Percentiles rank a stretch among this genome's conserved stretches.
phyloP scores from a whole-genome alignment of 1,284 basidiomycete genomes.

The Cryptococcus jaspeensis region DNA sequence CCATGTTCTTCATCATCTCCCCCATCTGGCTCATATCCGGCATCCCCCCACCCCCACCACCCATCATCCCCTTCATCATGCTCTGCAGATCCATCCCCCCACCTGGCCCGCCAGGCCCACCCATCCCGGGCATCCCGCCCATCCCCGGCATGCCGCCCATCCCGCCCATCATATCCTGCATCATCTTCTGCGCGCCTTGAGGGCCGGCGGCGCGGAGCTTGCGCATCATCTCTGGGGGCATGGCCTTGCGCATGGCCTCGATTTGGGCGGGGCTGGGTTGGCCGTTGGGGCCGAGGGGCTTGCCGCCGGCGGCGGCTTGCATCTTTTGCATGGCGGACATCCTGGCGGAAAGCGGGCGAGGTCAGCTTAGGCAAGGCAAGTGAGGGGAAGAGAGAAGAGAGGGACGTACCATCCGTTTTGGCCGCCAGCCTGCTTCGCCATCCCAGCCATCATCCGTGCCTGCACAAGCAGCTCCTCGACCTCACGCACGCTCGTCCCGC shows the following conservation, averaged over 20 bases:
- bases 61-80: slow-evolving; percentile 52
- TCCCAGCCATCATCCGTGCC: slow-evolving; percentile 95
- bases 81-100: slow-evolving; percentile 64
- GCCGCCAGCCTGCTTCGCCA: slow-evolving; percentile 95
- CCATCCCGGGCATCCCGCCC: slow-evolving; percentile 33
- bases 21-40: slow-evolving; percentile 54
- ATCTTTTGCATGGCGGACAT: slow-evolving; percentile 85
- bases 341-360: slow-evolving; percentile 53
- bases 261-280: slow-evolving; percentile 90
- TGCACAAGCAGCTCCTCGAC: slow-evolving; percentile 95
- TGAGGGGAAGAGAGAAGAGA: not conserved
- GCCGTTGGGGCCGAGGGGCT: slow-evolving; percentile 76
- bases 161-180: slow-evolving; percentile 92
- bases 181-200: slow-evolving; percentile 90
- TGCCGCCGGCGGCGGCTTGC: slow-evolving; percentile 78
- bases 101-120: slow-evolving; percentile 43
- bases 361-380: slow-evolving; percentile 1
- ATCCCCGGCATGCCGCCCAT: slow-evolving; percentile 25
- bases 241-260: slow-evolving; percentile 82
- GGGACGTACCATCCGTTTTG: slow-evolving; percentile 79
- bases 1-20: slow-evolving; percentile 82
- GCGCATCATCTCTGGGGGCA: slow-evolving; percentile 84
- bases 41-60: slow-evolving; percentile 47
- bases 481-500: slow-evolving; percentile 93
- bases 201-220: slow-evolving; percentile 71